Evolutionary conservation across 768 basidiomycete species (phyloP).

Genomic region (Cyclocybe aegerita): DNA sequence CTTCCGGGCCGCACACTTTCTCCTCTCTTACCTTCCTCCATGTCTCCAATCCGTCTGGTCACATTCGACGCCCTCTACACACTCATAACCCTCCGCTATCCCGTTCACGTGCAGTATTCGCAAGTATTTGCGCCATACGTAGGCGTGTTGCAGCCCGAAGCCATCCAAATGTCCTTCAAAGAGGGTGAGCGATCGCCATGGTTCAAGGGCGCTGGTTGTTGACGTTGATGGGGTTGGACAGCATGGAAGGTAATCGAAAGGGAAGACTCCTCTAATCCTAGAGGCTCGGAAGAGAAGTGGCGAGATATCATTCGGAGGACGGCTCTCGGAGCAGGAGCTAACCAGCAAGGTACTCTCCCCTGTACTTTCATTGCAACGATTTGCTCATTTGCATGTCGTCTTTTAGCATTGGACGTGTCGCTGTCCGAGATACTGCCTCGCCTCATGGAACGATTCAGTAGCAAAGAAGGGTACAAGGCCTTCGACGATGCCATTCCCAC

Average conservation of each 20-base stretch:
- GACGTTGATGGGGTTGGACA: constrained; percentile 11
- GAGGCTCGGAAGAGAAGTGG: constrained; percentile 69
- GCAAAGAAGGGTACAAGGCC: constrained; percentile 61
- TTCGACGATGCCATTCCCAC: constrained; percentile 33
- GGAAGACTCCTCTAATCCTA: constrained; percentile 57
- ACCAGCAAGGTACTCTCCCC: constrained; percentile 44
- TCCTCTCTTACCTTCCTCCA: not conserved
- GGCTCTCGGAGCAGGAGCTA: constrained; percentile 73
- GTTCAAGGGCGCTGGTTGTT: constrained; percentile 1
- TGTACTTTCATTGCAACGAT: not conserved
- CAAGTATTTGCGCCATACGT: constrained; percentile 67
- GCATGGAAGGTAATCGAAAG: constrained; percentile 49
- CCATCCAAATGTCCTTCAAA: constrained; percentile 59
- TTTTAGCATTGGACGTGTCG: constrained; percentile 51
- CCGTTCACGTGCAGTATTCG: constrained; percentile 67
- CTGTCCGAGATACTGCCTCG: constrained; percentile 55
- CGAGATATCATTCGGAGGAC: constrained; percentile 72
- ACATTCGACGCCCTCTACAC: constrained; percentile 83
- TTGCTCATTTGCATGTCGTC: not conserved
- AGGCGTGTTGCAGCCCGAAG: constrained; percentile 53
- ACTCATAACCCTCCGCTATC: constrained; percentile 64
- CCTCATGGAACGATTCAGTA: constrained; percentile 70
- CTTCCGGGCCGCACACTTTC: too few species aligned
- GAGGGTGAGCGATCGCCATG: constrained; percentile 36
- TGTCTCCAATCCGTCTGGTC: constrained; percentile 52